Percentiles rank a stretch among this genome's conserved stretches.
These are phyloP conservation scores for Globisporangium spinosum DNA, from an alignment of 352 stramenopile genomes.

Conservation along the genomic window DNA sequence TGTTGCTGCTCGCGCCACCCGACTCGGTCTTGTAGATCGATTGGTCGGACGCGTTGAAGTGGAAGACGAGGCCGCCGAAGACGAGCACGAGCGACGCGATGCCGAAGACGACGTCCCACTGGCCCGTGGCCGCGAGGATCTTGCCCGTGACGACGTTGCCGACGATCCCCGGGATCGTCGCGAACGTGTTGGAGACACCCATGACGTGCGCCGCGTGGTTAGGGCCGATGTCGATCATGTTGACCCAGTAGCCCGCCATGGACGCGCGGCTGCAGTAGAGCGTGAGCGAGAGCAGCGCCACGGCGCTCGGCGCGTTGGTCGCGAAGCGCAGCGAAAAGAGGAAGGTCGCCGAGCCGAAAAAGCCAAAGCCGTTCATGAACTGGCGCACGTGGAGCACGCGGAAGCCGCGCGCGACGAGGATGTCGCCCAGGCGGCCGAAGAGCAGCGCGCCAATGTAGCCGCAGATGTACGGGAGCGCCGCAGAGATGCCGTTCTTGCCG, in stretches of 20 bases:
- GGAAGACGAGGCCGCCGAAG: slow-evolving; percentile 70
- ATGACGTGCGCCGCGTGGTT: slow-evolving; percentile 82
- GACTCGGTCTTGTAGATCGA: slow-evolving; percentile 48
- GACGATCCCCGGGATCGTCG: slow-evolving; percentile 79
- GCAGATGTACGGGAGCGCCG: slow-evolving; percentile 73
- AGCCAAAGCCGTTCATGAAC: slow-evolving; percentile 69
- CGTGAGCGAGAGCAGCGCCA: slow-evolving; percentile 68
- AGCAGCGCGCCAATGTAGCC: slow-evolving; percentile 73
- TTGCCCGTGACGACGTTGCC: slow-evolving; percentile 82
- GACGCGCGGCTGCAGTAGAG: slow-evolving; percentile 74
- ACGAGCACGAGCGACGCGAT: slow-evolving; percentile 72
- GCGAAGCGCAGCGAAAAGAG: slow-evolving; percentile 72
- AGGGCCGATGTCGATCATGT: slow-evolving; percentile 87
- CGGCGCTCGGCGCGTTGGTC: slow-evolving; percentile 41
- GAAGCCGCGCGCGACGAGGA: slow-evolving; percentile 56
- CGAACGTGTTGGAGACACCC: slow-evolving; percentile 85
- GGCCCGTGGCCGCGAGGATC: slow-evolving; percentile 65
- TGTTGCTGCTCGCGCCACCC: neutral
- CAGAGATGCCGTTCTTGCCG: slow-evolving; percentile 56
- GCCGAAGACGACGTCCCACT: slow-evolving; percentile 82
- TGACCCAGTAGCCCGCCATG: slow-evolving; percentile 85
- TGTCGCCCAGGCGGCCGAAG: slow-evolving; percentile 66
- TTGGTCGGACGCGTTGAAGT: slow-evolving; percentile 71
- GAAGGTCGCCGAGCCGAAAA: slow-evolving; percentile 68
- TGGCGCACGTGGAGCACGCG: slow-evolving; percentile 77